These are phyloP conservation scores for Phoenix roebelenii DNA, from an alignment of 176 grass and related monocot genomes.

Conservation along the genomic window DNA sequence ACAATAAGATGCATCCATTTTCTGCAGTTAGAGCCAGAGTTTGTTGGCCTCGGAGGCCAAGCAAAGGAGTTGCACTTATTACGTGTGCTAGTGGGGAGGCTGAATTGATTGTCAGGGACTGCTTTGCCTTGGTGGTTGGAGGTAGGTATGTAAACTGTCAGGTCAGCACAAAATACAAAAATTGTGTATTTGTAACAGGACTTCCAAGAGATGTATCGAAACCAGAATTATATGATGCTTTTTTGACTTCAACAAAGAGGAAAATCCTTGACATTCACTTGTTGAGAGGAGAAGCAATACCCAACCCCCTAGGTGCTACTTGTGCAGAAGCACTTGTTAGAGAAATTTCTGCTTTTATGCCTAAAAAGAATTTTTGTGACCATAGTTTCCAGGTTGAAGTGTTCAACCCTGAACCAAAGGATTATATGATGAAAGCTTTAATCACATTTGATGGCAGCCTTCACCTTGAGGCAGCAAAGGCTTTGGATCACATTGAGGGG, in stretches of 20 bases:
- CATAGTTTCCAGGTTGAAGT: conserved; percentile 72
- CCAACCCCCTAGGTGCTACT: conserved; percentile 20
- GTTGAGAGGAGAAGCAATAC: conserved; percentile 25
- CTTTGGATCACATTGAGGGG: conserved; percentile 74
- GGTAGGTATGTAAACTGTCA: conserved; percentile 61
- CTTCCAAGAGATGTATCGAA: conserved; percentile 54
- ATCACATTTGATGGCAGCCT: conserved; percentile 80
- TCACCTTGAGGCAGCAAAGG: conserved; percentile 78
- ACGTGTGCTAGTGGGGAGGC: conserved; percentile 55
- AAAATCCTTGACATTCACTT: conserved; percentile 55
- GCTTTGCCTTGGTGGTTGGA: conserved; percentile 46
- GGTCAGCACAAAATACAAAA: conserved; percentile 45
- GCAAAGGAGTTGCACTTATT: conserved; percentile 54
- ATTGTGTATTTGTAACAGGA: conserved; percentile 66
- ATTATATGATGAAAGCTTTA: conserved; percentile 48
- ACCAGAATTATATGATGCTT: conserved; percentile 55
- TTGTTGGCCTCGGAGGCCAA: conserved; percentile 58
- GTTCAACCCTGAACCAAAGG: conserved; percentile 42
- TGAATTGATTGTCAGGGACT: conserved; percentile 48
- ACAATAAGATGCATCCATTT: conserved; percentile 45
- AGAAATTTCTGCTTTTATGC: conserved; percentile 68
- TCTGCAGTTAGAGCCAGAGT: conserved; percentile 71
- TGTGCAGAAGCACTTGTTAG: conserved; percentile 59
- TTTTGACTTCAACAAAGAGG: conserved; percentile 36
- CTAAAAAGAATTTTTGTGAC: conserved; percentile 53